Conservation (phyloP, 208 protist species). For the Crithidia bombi region DNA sequence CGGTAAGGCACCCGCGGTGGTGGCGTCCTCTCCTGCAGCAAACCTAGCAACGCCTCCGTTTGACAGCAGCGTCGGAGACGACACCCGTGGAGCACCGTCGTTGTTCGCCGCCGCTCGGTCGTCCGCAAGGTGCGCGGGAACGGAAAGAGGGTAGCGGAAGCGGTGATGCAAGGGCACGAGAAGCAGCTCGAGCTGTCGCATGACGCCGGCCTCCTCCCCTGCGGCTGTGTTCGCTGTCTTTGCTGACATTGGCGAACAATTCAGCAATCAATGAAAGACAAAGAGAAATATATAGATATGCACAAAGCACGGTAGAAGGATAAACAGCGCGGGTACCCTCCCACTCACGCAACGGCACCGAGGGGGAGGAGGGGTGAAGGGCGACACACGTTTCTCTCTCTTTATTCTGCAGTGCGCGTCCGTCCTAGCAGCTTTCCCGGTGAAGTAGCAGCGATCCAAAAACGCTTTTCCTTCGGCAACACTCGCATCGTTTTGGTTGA, state of each 20-base stretch:
- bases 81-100: not conserved
- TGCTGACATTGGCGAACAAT: constrained; percentile 2
- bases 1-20: no score
- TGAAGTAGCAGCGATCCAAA: no score
- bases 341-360: no score
- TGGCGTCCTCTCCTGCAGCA: no score
- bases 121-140: constrained; percentile 24
- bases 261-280: not conserved
- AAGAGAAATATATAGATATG: constrained; percentile 1
- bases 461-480: no score
- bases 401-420: no score
- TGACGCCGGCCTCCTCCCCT: constrained; percentile 27
- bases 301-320: not conserved
- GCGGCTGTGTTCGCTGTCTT: not conserved
- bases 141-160: constrained; percentile 54
- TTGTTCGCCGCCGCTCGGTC: not conserved
- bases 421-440: no score
- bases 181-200: constrained; percentile 56
- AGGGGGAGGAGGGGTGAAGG: no score
- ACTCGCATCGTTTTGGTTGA: no score
- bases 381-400: no score
- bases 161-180: constrained; percentile 48
- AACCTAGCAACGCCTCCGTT: not conserved
- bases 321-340: no score
- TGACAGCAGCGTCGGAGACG: not conserved